Conservation (phyloP, 2,329 filamentous ascomycete genomes). For the Arthroderma sp. region DNA sequence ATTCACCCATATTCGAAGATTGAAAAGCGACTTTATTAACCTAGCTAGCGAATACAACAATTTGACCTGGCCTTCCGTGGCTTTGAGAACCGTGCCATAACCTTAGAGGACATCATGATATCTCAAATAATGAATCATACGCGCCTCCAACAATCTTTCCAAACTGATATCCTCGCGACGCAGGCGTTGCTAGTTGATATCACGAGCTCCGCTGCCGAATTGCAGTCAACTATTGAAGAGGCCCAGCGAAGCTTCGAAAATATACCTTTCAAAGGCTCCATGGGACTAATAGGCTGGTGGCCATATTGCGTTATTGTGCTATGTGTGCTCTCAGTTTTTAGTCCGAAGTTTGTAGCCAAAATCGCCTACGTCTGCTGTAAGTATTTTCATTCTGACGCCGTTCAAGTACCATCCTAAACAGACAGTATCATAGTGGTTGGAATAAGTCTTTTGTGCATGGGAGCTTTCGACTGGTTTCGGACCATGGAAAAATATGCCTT, state of each 20-base stretch:
- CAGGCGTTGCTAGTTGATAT: conserved; percentile 13
- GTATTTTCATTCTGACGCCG: neutral
- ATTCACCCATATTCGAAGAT: conserved; percentile 10
- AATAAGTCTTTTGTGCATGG: neutral
- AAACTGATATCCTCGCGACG: conserved; percentile 12
- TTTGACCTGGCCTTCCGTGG: conserved; percentile 22
- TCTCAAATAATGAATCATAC: conserved; percentile 21
- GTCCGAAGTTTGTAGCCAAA: conserved; percentile 1
- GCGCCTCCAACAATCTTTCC: conserved; percentile 12
- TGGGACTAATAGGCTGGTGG: conserved; percentile 6
- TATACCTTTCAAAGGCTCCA: conserved; percentile 6
- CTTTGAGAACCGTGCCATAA: conserved; percentile 21
- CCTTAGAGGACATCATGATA: conserved; percentile 22
- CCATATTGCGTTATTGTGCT: conserved; percentile 4
- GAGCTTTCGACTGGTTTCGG: neutral
- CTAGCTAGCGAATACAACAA: conserved; percentile 21
- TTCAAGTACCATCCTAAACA: neutral
- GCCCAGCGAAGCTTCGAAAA: conserved; percentile 11
- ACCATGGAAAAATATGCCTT: neutral
- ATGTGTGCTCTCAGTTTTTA: conserved; percentile 4
- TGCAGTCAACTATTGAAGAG: conserved; percentile 13
- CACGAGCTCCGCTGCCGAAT: conserved; percentile 12
- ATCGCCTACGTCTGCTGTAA: conserved; percentile 1
- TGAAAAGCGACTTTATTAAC: too few species aligned
- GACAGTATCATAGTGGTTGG: neutral